Base-by-base conservation (phyloP, 129 eudicot species). In the Erigeron canadensis region DNA sequence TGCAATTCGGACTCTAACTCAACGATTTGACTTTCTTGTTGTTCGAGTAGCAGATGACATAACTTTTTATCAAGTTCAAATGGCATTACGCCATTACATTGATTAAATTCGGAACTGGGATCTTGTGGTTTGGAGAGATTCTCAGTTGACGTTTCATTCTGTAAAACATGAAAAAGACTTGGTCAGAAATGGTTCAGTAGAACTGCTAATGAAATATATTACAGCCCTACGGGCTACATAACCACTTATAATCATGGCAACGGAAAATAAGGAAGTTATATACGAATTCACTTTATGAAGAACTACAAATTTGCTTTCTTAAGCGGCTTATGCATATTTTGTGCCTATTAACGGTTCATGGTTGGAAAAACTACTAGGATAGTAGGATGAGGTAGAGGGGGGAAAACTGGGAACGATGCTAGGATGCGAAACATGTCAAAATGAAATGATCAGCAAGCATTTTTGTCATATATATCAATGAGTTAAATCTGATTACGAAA, bases 1-100 rank as follows among this genome's bases (percentile, higher is more conserved):
- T 84, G 83, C 73, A 93, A 65, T 65, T 89, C 88, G 37, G 86
- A 73, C 75, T 93, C 96, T 37, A 89, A 69, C 72, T 84, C 95
- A 10, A 57, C 74, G 21, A 93, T 93, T 54, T 85, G 95, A 80
- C 75, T 82, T 69, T 87, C 92, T 68, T 93, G 96, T 48, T 83
- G 93, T 51, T 84, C 85, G 12, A 88, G 80, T 70, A 93, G 86
- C 76, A 93, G 60, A 63, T 83, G 84, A 57, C 84, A 67, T 71
- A 93, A 56, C 67, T 89, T 93, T 68, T 80, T 40, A 81, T 85
- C 89, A 67, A 89, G 89, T 75, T 81, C 88, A 66, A 71, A 68
- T 43, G 97, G 88, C 18, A 67, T 40, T 39, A 88, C 94, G 7
- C 91, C 91, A 5, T 63, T 60, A 61, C 60, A 71, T 63, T 76